Conservation (phyloP, 306 rosid genomes). For the Quercus suber region DNA sequence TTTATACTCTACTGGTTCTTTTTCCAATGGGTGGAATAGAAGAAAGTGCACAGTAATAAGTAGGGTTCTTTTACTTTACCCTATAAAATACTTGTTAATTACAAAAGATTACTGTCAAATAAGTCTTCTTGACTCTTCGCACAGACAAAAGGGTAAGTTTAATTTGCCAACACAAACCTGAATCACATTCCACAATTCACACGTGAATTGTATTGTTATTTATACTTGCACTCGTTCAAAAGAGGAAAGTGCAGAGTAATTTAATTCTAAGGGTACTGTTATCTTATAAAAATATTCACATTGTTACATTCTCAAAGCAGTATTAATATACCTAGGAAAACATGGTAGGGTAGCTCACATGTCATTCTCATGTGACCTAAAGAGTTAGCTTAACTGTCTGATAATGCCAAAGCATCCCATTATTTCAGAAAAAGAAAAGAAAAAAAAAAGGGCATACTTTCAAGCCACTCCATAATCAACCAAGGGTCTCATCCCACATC, state of each 20-base stretch:
- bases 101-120: no score
- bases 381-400: conserved; percentile 12
- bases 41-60: neutral
- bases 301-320: neutral
- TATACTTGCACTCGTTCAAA: no score
- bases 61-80: neutral
- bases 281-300: no score
- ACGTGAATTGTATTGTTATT: no score
- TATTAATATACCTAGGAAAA: neutral
- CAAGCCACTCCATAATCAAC: conserved; percentile 21
- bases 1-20: no score
- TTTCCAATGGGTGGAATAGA: neutral
- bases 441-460: conserved; percentile 11
- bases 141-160: rapidly evolving
- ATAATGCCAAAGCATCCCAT: conserved; percentile 32
- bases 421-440: neutral
- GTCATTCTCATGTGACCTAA: conserved; percentile 7
- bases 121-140: no score
- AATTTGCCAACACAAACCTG: no score
- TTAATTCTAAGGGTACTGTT: no score
- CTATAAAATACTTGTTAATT: no score
- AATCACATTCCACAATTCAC: no score
- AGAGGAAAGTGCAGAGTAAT: no score
- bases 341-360: conserved; percentile 22
- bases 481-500: conserved; percentile 25